Evolutionary conservation across 176 grass and related monocot genomes (phyloP), one percentile per base, ranked within the genome.

Genomic region (Eremochloa ophiuroides): DNA sequence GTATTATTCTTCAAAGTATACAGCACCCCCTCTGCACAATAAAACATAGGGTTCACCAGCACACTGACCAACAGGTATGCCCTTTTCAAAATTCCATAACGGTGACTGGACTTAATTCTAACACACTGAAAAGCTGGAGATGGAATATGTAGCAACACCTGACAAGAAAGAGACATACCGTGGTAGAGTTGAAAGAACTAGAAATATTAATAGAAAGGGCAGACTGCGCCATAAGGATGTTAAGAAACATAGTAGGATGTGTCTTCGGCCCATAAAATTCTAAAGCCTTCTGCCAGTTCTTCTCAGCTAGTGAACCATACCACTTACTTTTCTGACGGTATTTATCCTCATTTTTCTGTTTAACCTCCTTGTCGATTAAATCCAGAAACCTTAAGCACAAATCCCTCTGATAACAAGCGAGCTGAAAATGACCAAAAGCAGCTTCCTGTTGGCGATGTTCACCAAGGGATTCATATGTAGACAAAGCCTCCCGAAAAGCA

Each of bases 401-500:
- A 66, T 95, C 90, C 67, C 87, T 88, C 33, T 95, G 91, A 76
- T 99, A 99, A 77, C 93, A 99, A 42, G 84, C 96, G 44, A 99
- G 85, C 50, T 95, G 92, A 86, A 95, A 99, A 87, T 91, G 77
- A 61, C 91, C 87, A 88, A 95, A 99, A 74, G 96, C 93, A 73
- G 91, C 82, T 78, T 99, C 96, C 73, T 99, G 96, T 80, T 95
- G 95, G 41, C 93, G 86, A 22, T 76, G 80, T 62, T 89, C 85
- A 71, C 90, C 90, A 66, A 99, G 89, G 51, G 76, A 93, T 78
- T 99, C 96, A 75, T 95, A 99, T 66, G 84, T 99, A 66, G 82
- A 89, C 80, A 93, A 82, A 86, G 96, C 89, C 86, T 99, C 91
- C 56, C 93, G 85, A 82, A 99, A 99, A 84, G 93, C 93, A 91